A percentile compares a stretch with the other conserved stretches of the same genome.
Evolutionary conservation across 1,284 basidiomycete species (phyloP).

Genomic region (Cryptococcus jaspeensis): DNA sequence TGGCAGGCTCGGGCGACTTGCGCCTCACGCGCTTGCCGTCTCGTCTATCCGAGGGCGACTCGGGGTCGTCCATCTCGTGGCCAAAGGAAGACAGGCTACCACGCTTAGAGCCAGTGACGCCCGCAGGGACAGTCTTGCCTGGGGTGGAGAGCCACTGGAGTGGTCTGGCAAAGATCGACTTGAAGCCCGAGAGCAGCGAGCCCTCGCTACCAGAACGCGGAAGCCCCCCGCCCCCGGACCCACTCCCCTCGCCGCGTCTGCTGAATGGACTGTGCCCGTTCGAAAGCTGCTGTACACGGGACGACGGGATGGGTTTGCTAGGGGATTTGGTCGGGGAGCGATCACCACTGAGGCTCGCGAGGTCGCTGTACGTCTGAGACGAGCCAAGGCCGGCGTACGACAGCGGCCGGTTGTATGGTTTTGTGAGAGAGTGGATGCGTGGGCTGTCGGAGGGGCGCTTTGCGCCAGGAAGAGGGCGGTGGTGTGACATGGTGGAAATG

Average conservation of each 20-base stretch:
- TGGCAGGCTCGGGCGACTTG: constrained; percentile 11
- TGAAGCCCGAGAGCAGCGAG: constrained; percentile 31
- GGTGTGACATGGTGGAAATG: background rate
- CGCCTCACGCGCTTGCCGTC: constrained; percentile 26
- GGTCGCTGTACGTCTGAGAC: constrained; percentile 11
- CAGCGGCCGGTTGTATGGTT: constrained; percentile 28
- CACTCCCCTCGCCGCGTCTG: too few relatives aligned
- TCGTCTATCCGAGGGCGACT: constrained; percentile 26
- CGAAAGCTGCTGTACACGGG: background rate
- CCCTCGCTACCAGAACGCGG: constrained; percentile 28
- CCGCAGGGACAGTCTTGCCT: constrained; percentile 4
- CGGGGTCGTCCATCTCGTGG: constrained; percentile 34
- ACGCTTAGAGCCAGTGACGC: constrained; percentile 16
- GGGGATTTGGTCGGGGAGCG: constrained; percentile 20
- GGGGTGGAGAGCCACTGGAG: constrained; percentile 40
- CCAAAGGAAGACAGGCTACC: constrained; percentile 26
- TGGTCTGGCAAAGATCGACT: constrained; percentile 36
- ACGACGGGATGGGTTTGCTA: constrained; percentile 1
- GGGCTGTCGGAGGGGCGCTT: constrained; percentile 10
- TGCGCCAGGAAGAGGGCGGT: constrained; percentile 3
- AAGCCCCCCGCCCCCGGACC: background rate
- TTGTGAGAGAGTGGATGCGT: constrained; percentile 27
- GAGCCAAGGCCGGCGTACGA: constrained; percentile 17
- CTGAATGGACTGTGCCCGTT: background rate
- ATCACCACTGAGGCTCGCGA: constrained; percentile 4